Base-by-base conservation (phyloP, 2,329 filamentous ascomycete species). In the Amauroascus verrucosus region DNA sequence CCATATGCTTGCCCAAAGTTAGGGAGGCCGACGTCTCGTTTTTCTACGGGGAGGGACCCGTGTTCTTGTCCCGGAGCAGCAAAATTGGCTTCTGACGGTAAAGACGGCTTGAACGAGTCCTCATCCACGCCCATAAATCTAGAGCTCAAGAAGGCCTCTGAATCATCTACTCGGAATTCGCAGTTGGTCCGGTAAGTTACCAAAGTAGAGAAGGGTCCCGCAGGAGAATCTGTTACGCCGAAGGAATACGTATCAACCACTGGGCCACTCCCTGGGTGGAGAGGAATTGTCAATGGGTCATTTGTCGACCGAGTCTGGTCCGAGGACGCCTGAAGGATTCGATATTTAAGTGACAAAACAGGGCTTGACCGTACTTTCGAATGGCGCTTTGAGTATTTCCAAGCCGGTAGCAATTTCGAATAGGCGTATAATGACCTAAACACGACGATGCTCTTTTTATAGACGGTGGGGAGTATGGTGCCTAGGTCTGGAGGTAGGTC, bases 371-470 rank as follows among this genome's bases (percentile, higher is more conserved):
- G 81, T 58, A 81, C 79, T 69, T 90, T 91, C 18, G 81, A 79
- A 58, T 86, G 77, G 48, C 80, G 82, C 62, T 86, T 84, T 63
- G 85, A 82, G 63, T 95, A 85, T 70, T 85, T 94, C 83, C 86
- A 95, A 22, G 86, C 83, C 1, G 93, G 93, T 57, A 95, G 73
- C 57, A 96, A 79, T 62, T 87, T 85, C 38, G 88, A 81, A 52
- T 86, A 86, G 48, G 87, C 82, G 67, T 87, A 95, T 44, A 98
- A 77, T 1, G 89, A 89, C 56, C 93, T 81, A 70, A 97, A 96
- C 62, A 96, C 82, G 60, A 97, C 86, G 59, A 98, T 95, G 62
- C 87, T 88, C 72, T 95, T 93, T 73, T 98, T 98, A 77, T 98
- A 98, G 55, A 95, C 83, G 50, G 88, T 91, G 13, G 93, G 89